Evolutionary conservation across 352 stramenopile genomes (phyloP).

Genomic region (Globisporangium solare): DNA sequence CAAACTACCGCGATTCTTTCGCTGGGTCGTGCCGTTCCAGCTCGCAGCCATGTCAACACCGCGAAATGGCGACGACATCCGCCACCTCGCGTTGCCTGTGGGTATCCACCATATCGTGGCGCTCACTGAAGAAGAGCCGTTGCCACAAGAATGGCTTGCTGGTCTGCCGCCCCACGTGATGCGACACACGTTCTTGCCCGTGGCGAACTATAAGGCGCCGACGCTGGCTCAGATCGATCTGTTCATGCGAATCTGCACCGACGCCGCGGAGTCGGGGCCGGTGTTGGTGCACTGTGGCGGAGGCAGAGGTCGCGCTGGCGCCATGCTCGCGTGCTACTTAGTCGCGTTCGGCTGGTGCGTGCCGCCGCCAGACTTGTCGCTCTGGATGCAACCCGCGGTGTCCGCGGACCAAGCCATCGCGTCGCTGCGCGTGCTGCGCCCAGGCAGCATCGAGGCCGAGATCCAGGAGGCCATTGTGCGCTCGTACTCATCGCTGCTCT

Average conservation of each 20-base stretch:
- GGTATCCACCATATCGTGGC: slow-evolving; percentile 33
- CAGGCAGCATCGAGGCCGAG: slow-evolving; percentile 52
- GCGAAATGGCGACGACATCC: slow-evolving; percentile 26
- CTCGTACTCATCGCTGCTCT: slow-evolving; percentile 49
- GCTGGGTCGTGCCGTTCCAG: slow-evolving; percentile 40
- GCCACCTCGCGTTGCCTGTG: slow-evolving; percentile 21
- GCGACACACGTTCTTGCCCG: slow-evolving; percentile 39
- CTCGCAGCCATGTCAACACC: slow-evolving; percentile 38
- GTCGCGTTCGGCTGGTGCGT: slow-evolving; percentile 51
- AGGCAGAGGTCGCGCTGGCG: slow-evolving; percentile 55
- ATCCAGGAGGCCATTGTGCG: slow-evolving; percentile 43
- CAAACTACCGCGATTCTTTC: slow-evolving; percentile 37
- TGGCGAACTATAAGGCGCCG: slow-evolving; percentile 53
- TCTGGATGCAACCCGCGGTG: slow-evolving; percentile 43
- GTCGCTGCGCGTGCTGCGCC: slow-evolving; percentile 34
- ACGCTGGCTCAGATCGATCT: slow-evolving; percentile 52
- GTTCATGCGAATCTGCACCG: slow-evolving; percentile 43
- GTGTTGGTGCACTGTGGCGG: slow-evolving; percentile 65
- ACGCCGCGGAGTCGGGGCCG: slow-evolving; percentile 10
- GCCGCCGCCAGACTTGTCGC: slow-evolving; percentile 14
- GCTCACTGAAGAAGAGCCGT: slow-evolving; percentile 32
- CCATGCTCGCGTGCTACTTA: slow-evolving; percentile 64
- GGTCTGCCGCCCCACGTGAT: slow-evolving; percentile 12
- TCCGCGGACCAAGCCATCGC: slow-evolving; percentile 35
- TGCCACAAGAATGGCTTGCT: slow-evolving; percentile 27